These are phyloP conservation scores for Friedmanniomyces simplex DNA, from an alignment of 495 filamentous ascomycete genomes.

Conservation along the genomic window DNA sequence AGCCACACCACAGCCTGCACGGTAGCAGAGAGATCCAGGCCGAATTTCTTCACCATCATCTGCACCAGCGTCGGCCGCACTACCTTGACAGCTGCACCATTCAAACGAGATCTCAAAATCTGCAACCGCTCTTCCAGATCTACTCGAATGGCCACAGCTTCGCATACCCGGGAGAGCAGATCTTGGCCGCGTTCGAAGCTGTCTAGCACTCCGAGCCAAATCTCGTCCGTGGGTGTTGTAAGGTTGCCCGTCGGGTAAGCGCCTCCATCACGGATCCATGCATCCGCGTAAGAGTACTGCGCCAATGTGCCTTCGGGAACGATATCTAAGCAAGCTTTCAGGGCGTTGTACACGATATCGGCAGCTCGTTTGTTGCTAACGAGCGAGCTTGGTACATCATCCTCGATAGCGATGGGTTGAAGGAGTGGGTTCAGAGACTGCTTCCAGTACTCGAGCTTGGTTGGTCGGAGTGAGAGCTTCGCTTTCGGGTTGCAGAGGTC, in stretches of 20 bases:
- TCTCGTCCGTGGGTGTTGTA: not conserved
- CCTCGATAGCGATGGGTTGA: not conserved
- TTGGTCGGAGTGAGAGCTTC: not conserved
- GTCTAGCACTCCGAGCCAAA: not conserved
- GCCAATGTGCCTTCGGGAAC: not conserved
- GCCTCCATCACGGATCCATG: not conserved
- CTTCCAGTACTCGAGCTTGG: not conserved
- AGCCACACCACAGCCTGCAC: not conserved
- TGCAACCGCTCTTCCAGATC: not conserved
- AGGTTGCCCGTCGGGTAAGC: not conserved
- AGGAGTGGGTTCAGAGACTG: not conserved
- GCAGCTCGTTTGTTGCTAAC: not conserved
- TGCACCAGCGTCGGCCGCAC: not conserved
- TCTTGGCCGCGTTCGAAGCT: not conserved
- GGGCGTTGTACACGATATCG: not conserved
- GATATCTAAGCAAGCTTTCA: not conserved
- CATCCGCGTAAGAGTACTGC: not conserved
- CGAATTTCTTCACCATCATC: not conserved
- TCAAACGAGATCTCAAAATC: not conserved
- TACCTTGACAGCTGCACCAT: no score
- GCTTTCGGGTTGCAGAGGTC: conserved; percentile 2
- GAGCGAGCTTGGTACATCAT: not conserved
- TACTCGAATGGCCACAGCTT: not conserved
- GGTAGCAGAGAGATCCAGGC: not conserved
- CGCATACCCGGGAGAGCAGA: not conserved